Evolutionary conservation across 2,329 filamentous ascomycete genomes (phyloP).

Genomic region (Sphaerulina vaccinii): DNA sequence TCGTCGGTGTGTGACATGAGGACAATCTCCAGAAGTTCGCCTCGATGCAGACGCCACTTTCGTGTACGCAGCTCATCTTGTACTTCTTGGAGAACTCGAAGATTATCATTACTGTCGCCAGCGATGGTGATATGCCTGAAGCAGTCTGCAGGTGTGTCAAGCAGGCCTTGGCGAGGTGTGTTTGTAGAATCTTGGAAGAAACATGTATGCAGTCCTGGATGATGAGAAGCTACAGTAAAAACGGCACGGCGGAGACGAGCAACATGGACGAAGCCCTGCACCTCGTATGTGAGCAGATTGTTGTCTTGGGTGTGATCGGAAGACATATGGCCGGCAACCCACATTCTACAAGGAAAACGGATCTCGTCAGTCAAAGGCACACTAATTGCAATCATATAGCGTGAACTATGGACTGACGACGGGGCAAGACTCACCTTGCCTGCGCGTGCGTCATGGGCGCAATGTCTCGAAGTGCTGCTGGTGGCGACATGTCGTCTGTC

Average conservation of each 20-base stretch:
- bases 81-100: neutral
- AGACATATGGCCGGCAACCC: constrained; percentile 21
- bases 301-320: constrained; percentile 19
- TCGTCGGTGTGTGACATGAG: constrained; percentile 21
- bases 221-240: constrained; percentile 15
- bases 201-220: constrained; percentile 20
- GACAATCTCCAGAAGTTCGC: constrained; percentile 26
- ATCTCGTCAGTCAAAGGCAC: constrained; percentile 8
- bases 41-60: constrained; percentile 23
- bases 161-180: constrained; percentile 19
- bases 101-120: neutral
- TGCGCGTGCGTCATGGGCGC: constrained; percentile 25
- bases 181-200: constrained; percentile 21
- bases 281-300: constrained; percentile 18
- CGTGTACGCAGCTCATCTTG: constrained; percentile 12
- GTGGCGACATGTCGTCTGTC: neutral
- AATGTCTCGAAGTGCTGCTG: constrained; percentile 12
- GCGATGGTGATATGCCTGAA: constrained; percentile 15
- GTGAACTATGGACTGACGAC: constrained; percentile 6
- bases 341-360: constrained; percentile 15
- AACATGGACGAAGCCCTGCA: constrained; percentile 17
- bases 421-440: constrained; percentile 23
- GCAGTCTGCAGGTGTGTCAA: constrained; percentile 14
- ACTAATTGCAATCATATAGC: neutral
- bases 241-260: constrained; percentile 20